Evolutionary conservation across 2,329 filamentous ascomycete genomes (phyloP).

Genomic region (Xylariaceae sp.): DNA sequence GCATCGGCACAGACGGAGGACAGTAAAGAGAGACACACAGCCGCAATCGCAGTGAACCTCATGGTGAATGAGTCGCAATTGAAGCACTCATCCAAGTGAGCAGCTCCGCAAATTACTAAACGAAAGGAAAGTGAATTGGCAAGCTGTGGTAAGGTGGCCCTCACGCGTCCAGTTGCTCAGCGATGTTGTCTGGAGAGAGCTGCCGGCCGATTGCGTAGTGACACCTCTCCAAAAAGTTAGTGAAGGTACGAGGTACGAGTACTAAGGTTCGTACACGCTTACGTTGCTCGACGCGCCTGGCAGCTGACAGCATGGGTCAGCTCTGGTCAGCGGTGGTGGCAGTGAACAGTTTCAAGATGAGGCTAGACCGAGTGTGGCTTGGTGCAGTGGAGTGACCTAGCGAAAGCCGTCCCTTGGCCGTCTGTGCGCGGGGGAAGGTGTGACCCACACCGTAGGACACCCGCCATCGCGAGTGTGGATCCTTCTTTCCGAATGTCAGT

Average conservation of each 20-base stretch:
- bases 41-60: conserved; percentile 48
- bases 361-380: background rate
- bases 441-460: too few relatives aligned
- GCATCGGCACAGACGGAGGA: conserved; percentile 40
- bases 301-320: background rate
- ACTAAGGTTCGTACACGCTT: conserved; percentile 24
- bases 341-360: conserved; percentile 1
- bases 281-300: conserved; percentile 28
- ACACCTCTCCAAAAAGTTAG: conserved; percentile 27
- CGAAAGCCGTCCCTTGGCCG: too few relatives aligned
- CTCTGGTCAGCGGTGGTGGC: background rate
- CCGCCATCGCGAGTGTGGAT: background rate
- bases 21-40: conserved; percentile 55
- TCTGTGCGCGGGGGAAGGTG: too few relatives aligned
- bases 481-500: background rate
- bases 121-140: conserved; percentile 12
- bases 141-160: conserved; percentile 14
- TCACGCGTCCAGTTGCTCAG: conserved; percentile 11
- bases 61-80: conserved; percentile 34
- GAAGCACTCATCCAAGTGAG: conserved; percentile 31
- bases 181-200: conserved; percentile 11
- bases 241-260: too few relatives aligned
- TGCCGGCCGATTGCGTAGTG: conserved; percentile 13
- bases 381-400: background rate
- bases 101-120: conserved; percentile 20